phyloP scores from a whole-genome alignment of 352 stramenopile genomes.

The Phytophthora nicotianae region DNA sequence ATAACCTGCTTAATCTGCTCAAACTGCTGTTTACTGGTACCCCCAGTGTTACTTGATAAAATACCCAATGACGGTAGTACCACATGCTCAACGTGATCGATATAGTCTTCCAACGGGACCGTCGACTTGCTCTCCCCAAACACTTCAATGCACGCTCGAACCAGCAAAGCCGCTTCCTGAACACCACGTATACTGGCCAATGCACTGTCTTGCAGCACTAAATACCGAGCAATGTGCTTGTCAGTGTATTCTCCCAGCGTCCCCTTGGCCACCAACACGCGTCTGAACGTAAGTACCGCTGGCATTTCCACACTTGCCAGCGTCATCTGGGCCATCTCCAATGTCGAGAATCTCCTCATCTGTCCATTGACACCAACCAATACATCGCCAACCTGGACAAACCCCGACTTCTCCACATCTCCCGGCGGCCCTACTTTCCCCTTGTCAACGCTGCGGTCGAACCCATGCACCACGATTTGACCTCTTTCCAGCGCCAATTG shows the following conservation, averaged over 20 bases:
- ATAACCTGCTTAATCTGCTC: slow-evolving; percentile 60
- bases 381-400: slow-evolving; percentile 60
- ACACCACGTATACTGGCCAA: slow-evolving; percentile 38
- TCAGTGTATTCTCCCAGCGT: slow-evolving; percentile 66
- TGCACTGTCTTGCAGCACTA: slow-evolving; percentile 48
- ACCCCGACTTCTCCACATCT: slow-evolving; percentile 44
- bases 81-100: slow-evolving; percentile 60
- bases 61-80: slow-evolving; percentile 31
- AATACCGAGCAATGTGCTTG: slow-evolving; percentile 58
- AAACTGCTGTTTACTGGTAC: slow-evolving; percentile 27
- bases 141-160: slow-evolving; percentile 63
- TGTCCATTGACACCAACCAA: slow-evolving; percentile 68
- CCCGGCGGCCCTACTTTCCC: slow-evolving; percentile 33
- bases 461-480: slow-evolving; percentile 56
- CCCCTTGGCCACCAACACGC: slow-evolving; percentile 42
- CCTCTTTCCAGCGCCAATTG: slow-evolving; percentile 46
- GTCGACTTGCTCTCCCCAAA: slow-evolving; percentile 43
- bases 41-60: background rate
- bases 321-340: slow-evolving; percentile 45
- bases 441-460: slow-evolving; percentile 37
- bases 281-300: slow-evolving; percentile 59
- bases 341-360: slow-evolving; percentile 44
- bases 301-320: slow-evolving; percentile 50
- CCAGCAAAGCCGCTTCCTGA: slow-evolving; percentile 54
- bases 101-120: slow-evolving; percentile 51